These are phyloP conservation scores for Microcyclosporella mali DNA, from an alignment of 2,329 filamentous ascomycete species.

Conservation along the genomic window DNA sequence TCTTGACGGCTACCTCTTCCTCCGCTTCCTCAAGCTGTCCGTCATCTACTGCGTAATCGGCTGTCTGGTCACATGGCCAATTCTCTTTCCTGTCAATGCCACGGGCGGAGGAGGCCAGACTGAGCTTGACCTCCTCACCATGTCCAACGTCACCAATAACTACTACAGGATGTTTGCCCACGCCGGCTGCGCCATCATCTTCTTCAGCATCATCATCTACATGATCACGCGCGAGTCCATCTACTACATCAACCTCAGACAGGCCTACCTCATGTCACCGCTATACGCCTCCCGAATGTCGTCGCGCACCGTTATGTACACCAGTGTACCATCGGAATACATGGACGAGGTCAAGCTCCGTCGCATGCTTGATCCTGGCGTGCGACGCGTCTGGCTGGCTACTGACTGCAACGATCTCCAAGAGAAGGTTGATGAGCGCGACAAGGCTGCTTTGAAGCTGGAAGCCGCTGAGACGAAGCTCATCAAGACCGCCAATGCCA, in stretches of 20 bases:
- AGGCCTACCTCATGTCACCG: slow-evolving; percentile 84
- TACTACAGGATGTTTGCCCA: slow-evolving; percentile 73
- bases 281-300: slow-evolving; percentile 80
- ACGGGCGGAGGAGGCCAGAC: slow-evolving; percentile 62
- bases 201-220: slow-evolving; percentile 81
- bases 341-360: slow-evolving; percentile 70
- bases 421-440: slow-evolving; percentile 72
- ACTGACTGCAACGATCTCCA: slow-evolving; percentile 71
- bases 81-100: slow-evolving; percentile 81
- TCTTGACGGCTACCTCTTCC: slow-evolving; percentile 83
- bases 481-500: slow-evolving; percentile 69
- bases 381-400: slow-evolving; percentile 78
- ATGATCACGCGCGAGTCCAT: slow-evolving; percentile 81
- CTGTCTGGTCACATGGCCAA: slow-evolving; percentile 75
- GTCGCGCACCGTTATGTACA: slow-evolving; percentile 82
- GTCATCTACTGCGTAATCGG: slow-evolving; percentile 77
- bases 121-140: slow-evolving; percentile 72
- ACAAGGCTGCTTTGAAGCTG: slow-evolving; percentile 71
- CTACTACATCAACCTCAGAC: slow-evolving; percentile 86
- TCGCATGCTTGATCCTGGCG: slow-evolving; percentile 71
- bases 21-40: slow-evolving; percentile 78
- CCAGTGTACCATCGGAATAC: slow-evolving; percentile 73
- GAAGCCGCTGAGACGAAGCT: slow-evolving; percentile 83
- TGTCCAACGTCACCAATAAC: slow-evolving; percentile 60
- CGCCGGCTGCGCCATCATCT: slow-evolving; percentile 72